Conservation (phyloP, 768 basidiomycete species). For the Boletus speciosus region DNA sequence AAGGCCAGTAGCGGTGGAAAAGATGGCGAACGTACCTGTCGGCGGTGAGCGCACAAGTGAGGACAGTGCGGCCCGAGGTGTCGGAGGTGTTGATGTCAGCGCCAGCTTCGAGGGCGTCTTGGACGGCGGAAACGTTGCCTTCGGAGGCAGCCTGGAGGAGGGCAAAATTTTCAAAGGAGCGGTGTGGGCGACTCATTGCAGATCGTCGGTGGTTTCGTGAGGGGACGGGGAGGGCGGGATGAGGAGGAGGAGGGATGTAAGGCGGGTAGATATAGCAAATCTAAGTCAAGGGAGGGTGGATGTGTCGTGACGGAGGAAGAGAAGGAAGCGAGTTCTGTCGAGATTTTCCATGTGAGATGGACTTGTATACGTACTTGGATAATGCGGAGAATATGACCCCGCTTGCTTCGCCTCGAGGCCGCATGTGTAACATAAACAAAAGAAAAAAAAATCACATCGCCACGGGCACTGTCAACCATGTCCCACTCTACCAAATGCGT, state of each 20-base stretch:
- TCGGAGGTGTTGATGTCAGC: constrained; percentile 71
- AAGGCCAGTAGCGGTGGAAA: constrained; percentile 6
- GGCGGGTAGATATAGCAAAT: constrained; percentile 19
- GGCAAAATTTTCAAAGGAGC: constrained; percentile 39
- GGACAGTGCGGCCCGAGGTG: constrained; percentile 53
- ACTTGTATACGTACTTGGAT: constrained; percentile 27
- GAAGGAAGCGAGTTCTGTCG: constrained; percentile 5
- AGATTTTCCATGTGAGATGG: constrained; percentile 21
- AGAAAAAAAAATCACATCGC: background rate
- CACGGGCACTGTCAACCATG: too few relatives aligned
- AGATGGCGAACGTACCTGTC: constrained; percentile 49
- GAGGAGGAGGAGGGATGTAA: background rate
- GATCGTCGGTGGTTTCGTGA: constrained; percentile 33
- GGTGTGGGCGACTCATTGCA: constrained; percentile 36
- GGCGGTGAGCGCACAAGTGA: constrained; percentile 71
- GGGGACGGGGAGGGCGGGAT: constrained; percentile 1
- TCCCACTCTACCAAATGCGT: background rate
- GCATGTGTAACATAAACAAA: constrained; percentile 9
- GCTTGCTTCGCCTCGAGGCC: constrained; percentile 29
- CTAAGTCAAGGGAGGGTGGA: background rate
- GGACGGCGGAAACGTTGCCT: constrained; percentile 54
- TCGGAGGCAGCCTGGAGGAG: constrained; percentile 54
- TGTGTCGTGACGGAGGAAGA: constrained; percentile 5
- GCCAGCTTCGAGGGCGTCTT: constrained; percentile 50
- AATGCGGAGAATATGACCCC: constrained; percentile 21